These are phyloP conservation scores for Leishmania gerbilli DNA, from an alignment of 208 protist genomes.

Conservation along the genomic window DNA sequence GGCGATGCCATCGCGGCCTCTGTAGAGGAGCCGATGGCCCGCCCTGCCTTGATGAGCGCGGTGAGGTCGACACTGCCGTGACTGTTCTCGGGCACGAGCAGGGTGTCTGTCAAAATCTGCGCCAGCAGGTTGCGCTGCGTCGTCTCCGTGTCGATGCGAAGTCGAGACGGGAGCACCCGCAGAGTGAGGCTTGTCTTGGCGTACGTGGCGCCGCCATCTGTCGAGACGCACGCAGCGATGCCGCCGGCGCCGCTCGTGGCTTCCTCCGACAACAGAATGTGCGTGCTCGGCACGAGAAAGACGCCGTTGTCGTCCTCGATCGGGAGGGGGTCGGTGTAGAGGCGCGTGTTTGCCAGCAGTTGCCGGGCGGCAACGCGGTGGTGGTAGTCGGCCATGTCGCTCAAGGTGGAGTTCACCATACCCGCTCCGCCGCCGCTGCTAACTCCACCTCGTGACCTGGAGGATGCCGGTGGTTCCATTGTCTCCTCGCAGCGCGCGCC, in stretches of 20 bases:
- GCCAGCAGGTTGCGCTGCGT: slow-evolving; percentile 41
- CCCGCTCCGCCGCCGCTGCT: not conserved
- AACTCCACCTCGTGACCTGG: not conserved
- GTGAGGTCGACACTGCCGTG: slow-evolving; percentile 55
- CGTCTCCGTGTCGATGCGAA: slow-evolving; percentile 42
- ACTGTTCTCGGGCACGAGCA: slow-evolving; percentile 56
- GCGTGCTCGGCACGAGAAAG: slow-evolving; percentile 52
- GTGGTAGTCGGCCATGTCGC: slow-evolving; percentile 8
- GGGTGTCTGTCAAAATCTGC: slow-evolving; percentile 49
- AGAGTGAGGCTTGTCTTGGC: slow-evolving; percentile 33
- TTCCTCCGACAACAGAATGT: slow-evolving; percentile 37
- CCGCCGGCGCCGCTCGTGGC: not conserved
- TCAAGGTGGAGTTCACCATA: not conserved
- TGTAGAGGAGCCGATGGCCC: slow-evolving; percentile 1
- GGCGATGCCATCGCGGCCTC: not conserved
- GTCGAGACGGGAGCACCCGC: slow-evolving; percentile 40
- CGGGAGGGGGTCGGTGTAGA: slow-evolving; percentile 51
- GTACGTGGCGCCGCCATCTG: slow-evolving; percentile 50
- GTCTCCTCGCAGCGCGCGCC: slow-evolving; percentile 49
- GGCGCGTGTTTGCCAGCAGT: slow-evolving; percentile 48
- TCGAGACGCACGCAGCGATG: slow-evolving; percentile 55
- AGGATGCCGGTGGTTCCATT: slow-evolving; percentile 5
- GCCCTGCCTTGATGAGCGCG: slow-evolving; percentile 19
- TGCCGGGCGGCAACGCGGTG: slow-evolving; percentile 25
- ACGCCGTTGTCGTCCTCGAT: slow-evolving; percentile 69